Evolutionary conservation across 2,329 filamentous ascomycete species (phyloP), one percentile per base, ranked within the genome.

Genomic region (Sphaerostilbella broomeana): DNA sequence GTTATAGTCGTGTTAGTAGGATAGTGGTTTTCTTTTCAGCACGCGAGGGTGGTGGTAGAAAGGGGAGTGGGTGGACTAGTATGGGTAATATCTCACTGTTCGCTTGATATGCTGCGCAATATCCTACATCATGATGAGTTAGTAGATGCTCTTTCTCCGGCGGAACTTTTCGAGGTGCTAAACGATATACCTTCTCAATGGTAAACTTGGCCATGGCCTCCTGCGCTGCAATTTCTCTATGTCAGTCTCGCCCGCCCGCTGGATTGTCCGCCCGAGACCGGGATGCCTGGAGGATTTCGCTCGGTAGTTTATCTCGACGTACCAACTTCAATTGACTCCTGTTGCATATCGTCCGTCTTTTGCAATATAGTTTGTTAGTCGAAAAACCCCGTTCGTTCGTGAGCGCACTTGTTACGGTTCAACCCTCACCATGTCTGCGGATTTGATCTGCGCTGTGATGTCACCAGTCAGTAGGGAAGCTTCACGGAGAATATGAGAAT

Each of bases 101-200:
- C 85, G 84, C 76, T 95, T 95, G 71, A 95, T 94, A 66, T 86
- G 84, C 65, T 94, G 87, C 26, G 89, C 89, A 59, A 95, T 95
- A 60, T 95, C 89, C 87, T 94, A 52, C 20, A 13, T 33, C 30
- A n/a, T 19, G 46, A n/a, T n/a, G n/a, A n/a, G n/a, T n/a, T n/a
- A n/a, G 51, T 58, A 33, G 55, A 42, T 26, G 35, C 31, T 16
- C 6, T 30, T 18, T 17, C 17, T 30, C 28, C 16, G 35, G 38
- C 17, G 22, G 39, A 34, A 9, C n/a, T n/a, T n/a, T n/a, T n/a
- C n/a, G n/a, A n/a, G n/a, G n/a, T n/a, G n/a, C n/a, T n/a, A n/a
- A n/a, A n/a, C n/a, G n/a, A n/a, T n/a, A 13, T 53, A 73, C 75
- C 69, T 79, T 79, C 57, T 79, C 76, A 43, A 79, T 72, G 24